Percentiles rank a stretch among this genome's conserved stretches.
Conservation (phyloP, 768 basidiomycete genomes). For the Termitomyces sp. region DNA sequence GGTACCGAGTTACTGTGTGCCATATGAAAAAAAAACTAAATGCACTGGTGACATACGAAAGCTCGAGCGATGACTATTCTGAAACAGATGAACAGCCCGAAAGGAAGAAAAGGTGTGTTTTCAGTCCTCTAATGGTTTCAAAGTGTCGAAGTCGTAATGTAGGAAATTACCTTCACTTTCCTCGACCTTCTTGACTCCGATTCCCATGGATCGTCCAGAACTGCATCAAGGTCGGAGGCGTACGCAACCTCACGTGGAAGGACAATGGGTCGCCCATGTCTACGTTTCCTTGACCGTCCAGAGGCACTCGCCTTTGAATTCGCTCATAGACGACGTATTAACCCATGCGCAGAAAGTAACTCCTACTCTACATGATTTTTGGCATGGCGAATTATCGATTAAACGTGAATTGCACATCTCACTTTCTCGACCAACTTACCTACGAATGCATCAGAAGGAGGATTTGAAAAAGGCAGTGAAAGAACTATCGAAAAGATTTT, state of each 20-base stretch:
- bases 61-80: conserved; percentile 44
- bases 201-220: conserved; percentile 69
- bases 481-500: conserved; percentile 40
- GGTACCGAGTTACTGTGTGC: neutral
- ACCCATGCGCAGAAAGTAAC: conserved; percentile 39
- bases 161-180: conserved; percentile 68
- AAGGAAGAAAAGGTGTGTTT: conserved; percentile 41
- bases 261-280: conserved; percentile 80
- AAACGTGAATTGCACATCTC: conserved; percentile 74
- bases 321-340: conserved; percentile 44
- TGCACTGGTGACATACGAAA: conserved; percentile 45
- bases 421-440: conserved; percentile 75
- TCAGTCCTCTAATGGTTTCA: neutral
- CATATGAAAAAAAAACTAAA: conserved; percentile 35
- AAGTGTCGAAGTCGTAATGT: conserved; percentile 1
- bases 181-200: conserved; percentile 39
- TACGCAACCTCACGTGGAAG: conserved; percentile 75
- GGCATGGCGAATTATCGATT: conserved; percentile 18
- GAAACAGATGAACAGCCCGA: conserved; percentile 15
- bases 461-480: conserved; percentile 65
- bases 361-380: conserved; percentile 47
- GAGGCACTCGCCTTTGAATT: conserved; percentile 39
- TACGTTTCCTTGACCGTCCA: conserved; percentile 61
- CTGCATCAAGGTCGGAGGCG: conserved; percentile 84
- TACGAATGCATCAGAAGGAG: conserved; percentile 77